Base-by-base conservation (phyloP, 306 rosid species). In the Corylus heterophylla region DNA sequence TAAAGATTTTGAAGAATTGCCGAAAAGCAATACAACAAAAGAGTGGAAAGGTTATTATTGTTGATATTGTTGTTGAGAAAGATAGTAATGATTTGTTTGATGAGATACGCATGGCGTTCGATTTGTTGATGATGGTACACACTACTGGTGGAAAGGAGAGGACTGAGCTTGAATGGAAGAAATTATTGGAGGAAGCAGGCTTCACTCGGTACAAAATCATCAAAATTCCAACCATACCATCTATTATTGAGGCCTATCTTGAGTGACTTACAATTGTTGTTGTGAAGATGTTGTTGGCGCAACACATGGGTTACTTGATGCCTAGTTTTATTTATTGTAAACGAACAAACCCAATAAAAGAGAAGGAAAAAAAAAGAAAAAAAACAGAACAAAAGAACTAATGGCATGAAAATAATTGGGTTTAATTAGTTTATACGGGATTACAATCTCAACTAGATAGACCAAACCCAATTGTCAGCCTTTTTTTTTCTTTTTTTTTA, bases 91-190 rank as follows among this genome's bases (percentile, higher is more conserved):
- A 77, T 3, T 66, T 72, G 13, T 89, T 90, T 56, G 89, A 87
- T 0, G 91, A 91, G 56, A 54, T 76, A 0, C 59, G 85, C 1
- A 20, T 85, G 9, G 85, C 74, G 1, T 87, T 87, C 9, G 97
- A 92, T 79, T 81, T 90, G 83, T 54, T 84, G 69, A 85, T 86
- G 82, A 81, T 90, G 16, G 81, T 76, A 0, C 83, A 56, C 16
- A 66, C 74, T 42, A 25, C 16, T 5, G 68, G 68, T 10, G 68
- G 68, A 12, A 78, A 61, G 50, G 89, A 88, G 20, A 83, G 97
- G 49, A 92, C 90, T 0, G 96, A 90, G 62, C 71, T 78, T 55
- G 86, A 89, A 5, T 90, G 97, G 93, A 79, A 88, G 71, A 68
- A 84, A 59, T 16, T 90, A 0, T 71, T 92, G 3, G 79, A 66